Evolutionary conservation across 1,284 basidiomycete species (phyloP).

Genomic region (Phlebopus sp.): DNA sequence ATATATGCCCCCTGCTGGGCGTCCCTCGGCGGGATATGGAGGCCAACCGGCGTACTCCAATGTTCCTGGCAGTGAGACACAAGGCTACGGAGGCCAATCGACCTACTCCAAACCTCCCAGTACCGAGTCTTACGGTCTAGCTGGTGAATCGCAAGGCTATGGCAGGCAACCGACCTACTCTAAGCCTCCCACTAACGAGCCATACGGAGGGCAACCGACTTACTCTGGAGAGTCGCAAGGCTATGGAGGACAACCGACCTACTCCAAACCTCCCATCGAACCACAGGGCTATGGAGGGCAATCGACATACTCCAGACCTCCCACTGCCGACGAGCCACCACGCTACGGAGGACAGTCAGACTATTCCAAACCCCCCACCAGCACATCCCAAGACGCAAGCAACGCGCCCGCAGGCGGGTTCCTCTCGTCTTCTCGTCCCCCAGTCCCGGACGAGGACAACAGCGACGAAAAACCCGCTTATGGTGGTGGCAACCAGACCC

Average conservation of each 20-base stretch:
- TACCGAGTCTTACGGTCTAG: too few species aligned
- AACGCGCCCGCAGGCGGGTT: conserved; percentile 26
- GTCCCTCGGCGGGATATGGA: neutral
- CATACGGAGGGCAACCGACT: too few species aligned
- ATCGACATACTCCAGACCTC: too few species aligned
- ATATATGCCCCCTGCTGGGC: neutral
- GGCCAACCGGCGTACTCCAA: neutral
- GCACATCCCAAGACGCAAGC: neutral
- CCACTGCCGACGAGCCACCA: too few species aligned
- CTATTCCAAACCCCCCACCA: too few species aligned
- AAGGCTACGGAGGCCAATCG: neutral
- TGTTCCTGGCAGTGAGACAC: conserved; percentile 5
- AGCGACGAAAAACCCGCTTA: conserved; percentile 4
- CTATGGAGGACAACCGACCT: too few species aligned
- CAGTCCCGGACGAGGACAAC: conserved; percentile 9
- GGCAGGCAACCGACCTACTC: neutral
- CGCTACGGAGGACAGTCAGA: too few species aligned
- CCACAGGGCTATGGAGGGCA: too few species aligned
- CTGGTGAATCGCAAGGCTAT: neutral
- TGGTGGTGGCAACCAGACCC: conserved; percentile 4
- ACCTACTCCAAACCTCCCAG: neutral
- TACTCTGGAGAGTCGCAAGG: too few species aligned
- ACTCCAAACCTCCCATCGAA: too few species aligned
- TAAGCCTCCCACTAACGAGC: neutral
- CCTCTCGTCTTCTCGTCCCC: conserved; percentile 11